Conservation (phyloP, 768 basidiomycete species). For the Phylloporus rhodoxanthus region DNA sequence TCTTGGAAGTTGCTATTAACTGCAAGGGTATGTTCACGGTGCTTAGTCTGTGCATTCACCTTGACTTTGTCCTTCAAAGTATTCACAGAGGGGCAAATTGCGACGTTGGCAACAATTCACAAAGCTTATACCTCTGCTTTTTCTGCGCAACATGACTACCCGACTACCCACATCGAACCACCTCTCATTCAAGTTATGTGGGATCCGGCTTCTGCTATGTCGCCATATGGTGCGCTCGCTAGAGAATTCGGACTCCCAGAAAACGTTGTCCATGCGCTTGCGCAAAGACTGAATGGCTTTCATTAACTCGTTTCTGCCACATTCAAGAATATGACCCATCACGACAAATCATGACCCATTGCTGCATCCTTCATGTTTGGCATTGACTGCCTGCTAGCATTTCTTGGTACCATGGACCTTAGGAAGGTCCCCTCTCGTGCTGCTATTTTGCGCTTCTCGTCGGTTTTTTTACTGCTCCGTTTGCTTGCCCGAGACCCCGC, state of each 20-base stretch:
- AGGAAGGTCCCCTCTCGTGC: conserved; percentile 5
- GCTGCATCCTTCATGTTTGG: conserved; percentile 8
- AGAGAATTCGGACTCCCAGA: conserved; percentile 72
- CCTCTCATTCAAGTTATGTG: conserved; percentile 19
- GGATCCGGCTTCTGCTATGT: conserved; percentile 9
- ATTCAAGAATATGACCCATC: background rate
- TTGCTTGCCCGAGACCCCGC: conserved; percentile 12
- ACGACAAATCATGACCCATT: conserved; percentile 16
- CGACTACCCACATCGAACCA: conserved; percentile 6
- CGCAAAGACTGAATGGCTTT: conserved; percentile 43
- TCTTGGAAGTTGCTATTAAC: conserved; percentile 41
- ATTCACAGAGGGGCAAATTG: conserved; percentile 58
- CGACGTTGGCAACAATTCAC: conserved; percentile 41
- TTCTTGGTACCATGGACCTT: conserved; percentile 25
- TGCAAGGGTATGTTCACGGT: conserved; percentile 59
- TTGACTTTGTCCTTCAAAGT: conserved; percentile 33
- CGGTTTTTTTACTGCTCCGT: conserved; percentile 13
- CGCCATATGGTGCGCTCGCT: conserved; percentile 50
- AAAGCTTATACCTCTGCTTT: conserved; percentile 26
- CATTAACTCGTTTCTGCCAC: conserved; percentile 9
- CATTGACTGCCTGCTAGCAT: conserved; percentile 25
- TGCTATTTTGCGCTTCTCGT: conserved; percentile 15
- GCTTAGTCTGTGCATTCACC: background rate
- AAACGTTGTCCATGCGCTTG: conserved; percentile 60
- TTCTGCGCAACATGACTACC: conserved; percentile 8